Conservation (phyloP, 2,329 filamentous ascomycete species). For the Penicillium crustosum region DNA sequence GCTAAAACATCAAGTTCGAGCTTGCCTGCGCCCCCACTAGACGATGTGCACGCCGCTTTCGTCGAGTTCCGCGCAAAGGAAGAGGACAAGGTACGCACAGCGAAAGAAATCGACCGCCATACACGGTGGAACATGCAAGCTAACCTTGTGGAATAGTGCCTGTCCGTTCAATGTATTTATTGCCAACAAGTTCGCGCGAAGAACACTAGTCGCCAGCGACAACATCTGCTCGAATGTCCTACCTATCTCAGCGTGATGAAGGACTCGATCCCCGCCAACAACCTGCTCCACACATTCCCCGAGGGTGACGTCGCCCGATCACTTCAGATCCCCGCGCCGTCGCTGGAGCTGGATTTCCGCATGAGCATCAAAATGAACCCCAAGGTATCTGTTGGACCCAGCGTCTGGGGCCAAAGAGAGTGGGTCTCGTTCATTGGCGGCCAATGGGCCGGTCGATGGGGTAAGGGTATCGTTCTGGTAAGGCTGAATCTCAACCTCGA, state of each 20-base stretch:
- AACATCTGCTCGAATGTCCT: conserved; percentile 50
- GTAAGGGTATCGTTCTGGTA: conserved; percentile 53
- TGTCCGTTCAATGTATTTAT: conserved; percentile 53
- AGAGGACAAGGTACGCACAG: conserved; percentile 46
- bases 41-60: conserved; percentile 52
- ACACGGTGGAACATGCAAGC: conserved; percentile 1
- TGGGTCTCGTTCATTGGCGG: conserved; percentile 54
- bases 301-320: conserved; percentile 51
- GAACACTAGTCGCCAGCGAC: conserved; percentile 52
- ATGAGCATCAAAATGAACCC: conserved; percentile 56
- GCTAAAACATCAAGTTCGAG: conserved; percentile 40
- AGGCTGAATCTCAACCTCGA: conserved; percentile 12
- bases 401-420: conserved; percentile 51
- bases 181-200: conserved; percentile 52
- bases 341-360: conserved; percentile 53
- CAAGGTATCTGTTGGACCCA: conserved; percentile 48
- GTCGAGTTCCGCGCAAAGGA: conserved; percentile 51
- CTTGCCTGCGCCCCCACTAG: conserved; percentile 48
- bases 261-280: conserved; percentile 53
- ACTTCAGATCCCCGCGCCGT: conserved; percentile 48
- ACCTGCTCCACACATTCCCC: conserved; percentile 52
- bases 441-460: conserved; percentile 55
- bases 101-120: not conserved
- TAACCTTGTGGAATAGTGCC: conserved; percentile 35
- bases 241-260: conserved; percentile 55